Base-by-base conservation (phyloP, 2,329 filamentous ascomycete species). In the Colletotrichum filicis region DNA sequence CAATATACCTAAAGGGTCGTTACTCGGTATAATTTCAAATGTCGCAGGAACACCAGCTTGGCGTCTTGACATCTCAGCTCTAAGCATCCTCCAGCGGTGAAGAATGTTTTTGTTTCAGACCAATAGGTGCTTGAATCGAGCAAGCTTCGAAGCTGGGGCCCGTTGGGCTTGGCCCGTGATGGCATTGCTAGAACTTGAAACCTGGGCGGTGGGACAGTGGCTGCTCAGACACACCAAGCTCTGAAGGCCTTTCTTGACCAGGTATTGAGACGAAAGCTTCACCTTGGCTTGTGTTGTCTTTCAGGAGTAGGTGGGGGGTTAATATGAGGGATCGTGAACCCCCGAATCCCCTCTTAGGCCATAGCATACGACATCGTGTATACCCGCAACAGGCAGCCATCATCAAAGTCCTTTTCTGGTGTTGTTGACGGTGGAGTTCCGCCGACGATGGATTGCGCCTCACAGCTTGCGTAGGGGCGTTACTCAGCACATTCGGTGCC, bases 141-240 rank as follows among this genome's bases (percentile, higher is more conserved):
- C 49, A 58, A 52, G 53, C 55, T 58, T 14, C 26, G 24, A 28
- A 26, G 30, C 57, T 37, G 30, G 30, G 19, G 58, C 30, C 16
- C n/a, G 30, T 37, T 30, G 57, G 30, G 11, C 28, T 53, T 64
- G 30, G 49, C 49, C 49, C 61, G 14, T 53, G 49, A 55, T 53
- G 11, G 30, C 61, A 49, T 64, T 64, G 61, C 46, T 49, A 30
- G 9, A 63, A 22, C 46, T 53, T 63, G 61, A 63, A 63, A 63
- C 61, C 28, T 24, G 8, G 12, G 30, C 28, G 32, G 61, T n/a
- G 46, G n/a, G 22, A 53, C 57, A 62, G 57, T 61, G 30, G 58
- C 58, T 24, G 24, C 53, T 59, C 35, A 66, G 24, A 32, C 64
- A 66, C 35, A 53, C 28, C 28, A 53, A 53, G 28, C 42, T 52